Evolutionary conservation across 345 rosid species (phyloP).

Genomic region (Gossypioides kirkii): DNA sequence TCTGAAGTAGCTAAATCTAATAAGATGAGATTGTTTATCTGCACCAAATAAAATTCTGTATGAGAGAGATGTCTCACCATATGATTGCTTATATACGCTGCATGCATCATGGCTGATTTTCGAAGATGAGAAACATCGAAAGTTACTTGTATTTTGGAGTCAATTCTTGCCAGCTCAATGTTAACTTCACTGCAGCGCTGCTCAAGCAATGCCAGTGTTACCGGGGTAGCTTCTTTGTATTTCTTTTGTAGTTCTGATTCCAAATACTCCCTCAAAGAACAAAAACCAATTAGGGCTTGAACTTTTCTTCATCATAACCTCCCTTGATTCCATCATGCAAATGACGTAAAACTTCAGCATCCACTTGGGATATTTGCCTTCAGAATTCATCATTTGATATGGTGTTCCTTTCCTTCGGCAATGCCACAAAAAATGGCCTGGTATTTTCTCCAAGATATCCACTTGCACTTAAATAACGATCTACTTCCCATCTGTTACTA

Average conservation of each 20-base stretch:
- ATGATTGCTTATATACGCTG: slow-evolving; percentile 84
- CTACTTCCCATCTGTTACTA: slow-evolving; percentile 78
- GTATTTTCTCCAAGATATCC: slow-evolving; percentile 93
- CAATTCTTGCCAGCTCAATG: slow-evolving; percentile 58
- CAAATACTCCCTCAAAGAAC: slow-evolving; percentile 71
- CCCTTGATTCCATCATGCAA: slow-evolving; percentile 74
- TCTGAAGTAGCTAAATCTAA: not conserved
- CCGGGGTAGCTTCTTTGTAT: slow-evolving; percentile 90
- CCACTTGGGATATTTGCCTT: slow-evolving; percentile 77
- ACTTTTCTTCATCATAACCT: slow-evolving; percentile 94
- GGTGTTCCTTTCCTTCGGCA: slow-evolving; percentile 81
- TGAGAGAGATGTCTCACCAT: slow-evolving; percentile 47
- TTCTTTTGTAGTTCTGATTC: slow-evolving; percentile 94
- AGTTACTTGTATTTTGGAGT: slow-evolving; percentile 73
- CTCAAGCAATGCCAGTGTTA: slow-evolving; percentile 94
- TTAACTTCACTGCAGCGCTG: slow-evolving; percentile 76
- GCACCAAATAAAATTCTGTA: not conserved
- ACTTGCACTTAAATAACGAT: slow-evolving; percentile 84
- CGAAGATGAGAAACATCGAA: slow-evolving; percentile 87
- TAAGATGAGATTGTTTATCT: not conserved
- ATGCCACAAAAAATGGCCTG: slow-evolving; percentile 79
- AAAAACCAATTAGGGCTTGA: slow-evolving; percentile 64
- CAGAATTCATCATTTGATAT: slow-evolving; percentile 89
- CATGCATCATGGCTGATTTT: slow-evolving; percentile 74
- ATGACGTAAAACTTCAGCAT: slow-evolving; percentile 59